Conservation (phyloP, 1,284 basidiomycete genomes). For the Tilletiaria anomala region DNA sequence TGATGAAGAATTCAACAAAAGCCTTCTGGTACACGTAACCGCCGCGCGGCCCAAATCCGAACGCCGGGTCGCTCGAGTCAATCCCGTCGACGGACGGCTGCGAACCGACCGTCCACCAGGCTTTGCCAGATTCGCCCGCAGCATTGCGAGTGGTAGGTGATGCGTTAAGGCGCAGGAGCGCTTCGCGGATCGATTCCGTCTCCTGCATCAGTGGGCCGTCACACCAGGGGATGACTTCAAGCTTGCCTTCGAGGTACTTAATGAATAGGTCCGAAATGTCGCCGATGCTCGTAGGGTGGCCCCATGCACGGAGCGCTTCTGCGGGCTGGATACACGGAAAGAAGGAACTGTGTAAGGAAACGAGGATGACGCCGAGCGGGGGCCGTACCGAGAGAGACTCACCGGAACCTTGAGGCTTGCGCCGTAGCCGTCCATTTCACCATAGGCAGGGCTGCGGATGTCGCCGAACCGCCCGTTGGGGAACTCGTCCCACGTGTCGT, state of each 20-base stretch:
- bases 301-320: slow-evolving; percentile 64
- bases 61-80: slow-evolving; percentile 44
- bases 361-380: slow-evolving; percentile 2
- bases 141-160: not conserved
- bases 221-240: slow-evolving; percentile 72
- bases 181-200: slow-evolving; percentile 62
- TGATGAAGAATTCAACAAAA: slow-evolving; percentile 90
- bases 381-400: not conserved
- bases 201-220: slow-evolving; percentile 69
- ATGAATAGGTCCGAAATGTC: slow-evolving; percentile 72
- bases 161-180: slow-evolving; percentile 57
- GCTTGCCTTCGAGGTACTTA: slow-evolving; percentile 56
- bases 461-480: slow-evolving; percentile 38
- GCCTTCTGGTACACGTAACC: slow-evolving; percentile 95
- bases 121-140: slow-evolving; percentile 8
- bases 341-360: too few relatives aligned
- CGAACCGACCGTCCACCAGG: slow-evolving; percentile 89
- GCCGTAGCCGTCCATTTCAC: slow-evolving; percentile 38
- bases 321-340: slow-evolving; percentile 53
- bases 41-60: slow-evolving; percentile 81
- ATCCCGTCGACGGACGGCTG: slow-evolving; percentile 51
- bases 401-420: slow-evolving; percentile 35
- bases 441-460: slow-evolving; percentile 33
- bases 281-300: slow-evolving; percentile 53
- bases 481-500: slow-evolving; percentile 39